A percentile compares a stretch with the other conserved stretches of the same genome.
These are phyloP conservation scores for Pseudogymnoascus sp. DNA, from an alignment of 2,329 filamentous ascomycete species.

Conservation along the genomic window DNA sequence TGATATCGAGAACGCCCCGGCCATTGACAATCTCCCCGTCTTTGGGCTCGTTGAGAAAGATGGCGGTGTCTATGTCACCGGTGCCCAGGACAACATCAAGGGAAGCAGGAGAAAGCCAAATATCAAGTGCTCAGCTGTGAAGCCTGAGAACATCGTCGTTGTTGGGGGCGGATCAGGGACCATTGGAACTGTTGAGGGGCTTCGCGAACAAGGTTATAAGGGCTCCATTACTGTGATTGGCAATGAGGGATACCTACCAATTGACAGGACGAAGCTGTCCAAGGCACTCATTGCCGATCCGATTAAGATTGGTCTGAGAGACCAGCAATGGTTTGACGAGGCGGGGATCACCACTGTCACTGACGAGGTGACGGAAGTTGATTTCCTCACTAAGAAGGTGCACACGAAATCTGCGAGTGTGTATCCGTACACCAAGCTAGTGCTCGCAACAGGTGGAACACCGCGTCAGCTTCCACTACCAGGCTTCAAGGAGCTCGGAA, in stretches of 20 bases:
- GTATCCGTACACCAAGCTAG: constrained; percentile 75
- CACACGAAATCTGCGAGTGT: constrained; percentile 64
- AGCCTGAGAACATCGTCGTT: constrained; percentile 63
- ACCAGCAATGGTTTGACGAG: constrained; percentile 65
- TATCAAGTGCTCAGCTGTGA: constrained; percentile 53
- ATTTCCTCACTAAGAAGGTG: constrained; percentile 67
- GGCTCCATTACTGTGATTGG: constrained; percentile 77
- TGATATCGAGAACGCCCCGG: constrained; percentile 91
- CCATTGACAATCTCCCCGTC: constrained; percentile 72
- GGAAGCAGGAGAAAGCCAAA: constrained; percentile 63
- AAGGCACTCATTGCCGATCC: constrained; percentile 82
- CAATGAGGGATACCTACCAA: constrained; percentile 74
- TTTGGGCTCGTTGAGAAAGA: constrained; percentile 77
- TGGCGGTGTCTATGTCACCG: constrained; percentile 75
- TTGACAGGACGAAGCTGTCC: constrained; percentile 91
- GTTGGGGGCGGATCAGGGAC: constrained; percentile 82
- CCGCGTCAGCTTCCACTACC: constrained; percentile 67
- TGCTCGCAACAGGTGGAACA: constrained; percentile 79
- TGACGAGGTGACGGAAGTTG: constrained; percentile 61
- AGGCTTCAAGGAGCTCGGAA: constrained; percentile 76
- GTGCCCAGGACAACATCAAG: constrained; percentile 71
- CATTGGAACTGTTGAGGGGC: constrained; percentile 69
- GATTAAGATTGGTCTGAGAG: constrained; percentile 67
- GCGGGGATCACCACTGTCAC: constrained; percentile 49
- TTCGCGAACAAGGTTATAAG: constrained; percentile 71